Percentiles rank a stretch among this genome's conserved stretches.
Conservation (phyloP, 768 basidiomycete species). For the Tulasnella sp. region DNA sequence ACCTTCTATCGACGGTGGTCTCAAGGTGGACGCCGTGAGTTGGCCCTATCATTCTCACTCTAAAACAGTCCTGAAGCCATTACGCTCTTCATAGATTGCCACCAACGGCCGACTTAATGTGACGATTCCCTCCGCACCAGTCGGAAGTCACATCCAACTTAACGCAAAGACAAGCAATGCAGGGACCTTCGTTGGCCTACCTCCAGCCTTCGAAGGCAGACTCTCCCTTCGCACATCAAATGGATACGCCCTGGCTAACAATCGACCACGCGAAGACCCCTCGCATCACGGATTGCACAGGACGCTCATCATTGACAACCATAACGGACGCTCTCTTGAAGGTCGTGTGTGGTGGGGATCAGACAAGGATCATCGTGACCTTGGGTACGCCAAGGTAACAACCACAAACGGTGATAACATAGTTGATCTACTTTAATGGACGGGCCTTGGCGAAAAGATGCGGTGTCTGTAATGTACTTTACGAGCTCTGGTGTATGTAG, state of each 20-base stretch:
- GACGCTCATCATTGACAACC: background rate
- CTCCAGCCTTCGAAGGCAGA: conserved; percentile 13
- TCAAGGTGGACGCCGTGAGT: conserved; percentile 10
- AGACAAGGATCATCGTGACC: conserved; percentile 13
- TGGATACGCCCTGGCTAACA: background rate
- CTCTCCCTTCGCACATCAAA: background rate
- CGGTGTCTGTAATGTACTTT: background rate
- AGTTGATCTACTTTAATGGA: background rate
- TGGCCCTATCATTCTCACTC: background rate
- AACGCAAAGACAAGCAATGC: background rate
- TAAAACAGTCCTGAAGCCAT: background rate
- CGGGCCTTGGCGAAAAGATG: background rate
- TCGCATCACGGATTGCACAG: background rate
- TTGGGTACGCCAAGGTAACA: background rate
- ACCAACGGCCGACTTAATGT: conserved; percentile 14
- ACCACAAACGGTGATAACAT: conserved; percentile 10
- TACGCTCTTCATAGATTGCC: background rate
- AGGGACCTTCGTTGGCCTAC: background rate
- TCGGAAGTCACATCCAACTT: conserved; percentile 4
- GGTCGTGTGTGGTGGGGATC: conserved; percentile 11
- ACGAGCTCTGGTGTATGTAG: background rate
- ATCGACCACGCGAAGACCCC: background rate
- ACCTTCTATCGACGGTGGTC: background rate
- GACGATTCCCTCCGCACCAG: background rate
- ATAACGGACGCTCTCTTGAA: background rate